A percentile compares a stretch with the other conserved stretches of the same genome.
phyloP scores from a whole-genome alignment of 305 asterid genomes.

The Andrographis paniculata region DNA sequence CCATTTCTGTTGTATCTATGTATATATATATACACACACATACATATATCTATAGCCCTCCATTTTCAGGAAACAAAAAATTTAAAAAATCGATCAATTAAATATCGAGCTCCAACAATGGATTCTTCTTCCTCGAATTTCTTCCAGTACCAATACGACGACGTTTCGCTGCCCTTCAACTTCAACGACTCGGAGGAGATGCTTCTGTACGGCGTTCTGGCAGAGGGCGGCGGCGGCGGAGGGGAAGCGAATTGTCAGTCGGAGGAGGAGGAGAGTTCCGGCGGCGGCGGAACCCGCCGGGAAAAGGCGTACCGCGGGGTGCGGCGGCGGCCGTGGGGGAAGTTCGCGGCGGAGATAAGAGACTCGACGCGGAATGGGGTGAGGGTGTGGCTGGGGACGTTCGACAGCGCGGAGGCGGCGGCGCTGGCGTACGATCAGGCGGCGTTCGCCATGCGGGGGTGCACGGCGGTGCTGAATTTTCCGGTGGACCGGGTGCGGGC shows the following conservation, averaged over 20 bases:
- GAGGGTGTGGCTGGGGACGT: slow-evolving; percentile 74
- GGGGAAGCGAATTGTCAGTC: too few species aligned
- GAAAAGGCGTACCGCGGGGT: slow-evolving; percentile 56
- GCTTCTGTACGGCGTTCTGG: slow-evolving; percentile 41
- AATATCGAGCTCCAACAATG: slow-evolving; percentile 16
- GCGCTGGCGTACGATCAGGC: slow-evolving; percentile 79
- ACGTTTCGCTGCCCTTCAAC: slow-evolving; percentile 49
- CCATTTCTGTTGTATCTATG: not conserved
- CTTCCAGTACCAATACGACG: slow-evolving; percentile 22
- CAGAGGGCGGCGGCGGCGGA: slow-evolving; percentile 22
- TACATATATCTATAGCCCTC: slow-evolving; percentile 26
- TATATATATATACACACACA: not conserved
- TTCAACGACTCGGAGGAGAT: slow-evolving; percentile 53
- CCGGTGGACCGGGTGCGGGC: slow-evolving; percentile 57
- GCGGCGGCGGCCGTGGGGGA: slow-evolving; percentile 74
- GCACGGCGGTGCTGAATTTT: slow-evolving; percentile 57
- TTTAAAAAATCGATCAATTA: not conserved
- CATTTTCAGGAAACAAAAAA: slow-evolving; percentile 8
- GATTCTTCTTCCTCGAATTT: slow-evolving; percentile 28
- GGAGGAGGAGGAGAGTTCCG: slow-evolving; percentile 51
- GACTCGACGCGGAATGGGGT: slow-evolving; percentile 72
- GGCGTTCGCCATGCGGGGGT: slow-evolving; percentile 60
- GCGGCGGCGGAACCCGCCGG: slow-evolving; percentile 1
- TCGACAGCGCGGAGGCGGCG: slow-evolving; percentile 70
- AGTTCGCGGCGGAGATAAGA: slow-evolving; percentile 71